Conservation (phyloP, 116 monocot genomes). For the Trichopus zeylanicus region DNA sequence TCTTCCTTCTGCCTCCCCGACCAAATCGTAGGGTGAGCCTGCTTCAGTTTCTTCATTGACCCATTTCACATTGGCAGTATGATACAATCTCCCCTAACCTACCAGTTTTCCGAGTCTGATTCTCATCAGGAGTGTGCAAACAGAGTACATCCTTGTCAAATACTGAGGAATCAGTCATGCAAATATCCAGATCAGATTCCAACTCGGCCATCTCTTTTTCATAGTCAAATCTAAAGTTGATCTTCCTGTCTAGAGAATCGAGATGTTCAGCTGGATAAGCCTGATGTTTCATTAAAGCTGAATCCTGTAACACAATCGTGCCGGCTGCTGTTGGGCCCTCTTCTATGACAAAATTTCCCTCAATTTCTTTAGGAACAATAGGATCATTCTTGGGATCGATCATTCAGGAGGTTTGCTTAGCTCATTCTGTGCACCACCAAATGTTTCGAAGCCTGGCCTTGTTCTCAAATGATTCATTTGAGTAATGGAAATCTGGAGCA, state of each 20-base stretch:
- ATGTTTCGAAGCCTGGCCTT: slow-evolving; percentile 1
- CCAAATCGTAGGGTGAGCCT: slow-evolving; percentile 83
- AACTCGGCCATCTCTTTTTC: not conserved
- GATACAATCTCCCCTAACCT: slow-evolving; percentile 67
- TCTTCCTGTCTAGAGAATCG: slow-evolving; percentile 7
- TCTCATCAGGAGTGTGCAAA: slow-evolving; percentile 17
- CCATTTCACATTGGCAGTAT: slow-evolving; percentile 58
- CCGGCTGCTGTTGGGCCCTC: slow-evolving; percentile 13
- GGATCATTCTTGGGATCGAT: slow-evolving; percentile 8
- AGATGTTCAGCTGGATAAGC: not conserved
- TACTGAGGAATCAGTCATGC: not conserved
- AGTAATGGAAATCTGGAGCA: slow-evolving; percentile 39
- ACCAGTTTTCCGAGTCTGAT: slow-evolving; percentile 40
- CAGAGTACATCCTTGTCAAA: slow-evolving; percentile 14
- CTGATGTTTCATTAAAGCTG: not conserved
- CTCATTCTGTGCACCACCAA: not conserved
- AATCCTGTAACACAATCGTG: slow-evolving; percentile 11
- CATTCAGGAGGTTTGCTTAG: slow-evolving; percentile 1
- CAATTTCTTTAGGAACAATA: slow-evolving; percentile 6
- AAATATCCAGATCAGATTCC: no score
- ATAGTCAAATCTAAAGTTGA: slow-evolving; percentile 1
- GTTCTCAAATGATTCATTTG: slow-evolving; percentile 13
- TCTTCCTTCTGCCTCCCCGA: slow-evolving; percentile 20
- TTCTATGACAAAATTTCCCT: slow-evolving; percentile 33
- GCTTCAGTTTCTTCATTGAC: slow-evolving; percentile 73